These are phyloP conservation scores for Malus hybrid DNA, from an alignment of 331 rosid genomes.

Conservation along the genomic window DNA sequence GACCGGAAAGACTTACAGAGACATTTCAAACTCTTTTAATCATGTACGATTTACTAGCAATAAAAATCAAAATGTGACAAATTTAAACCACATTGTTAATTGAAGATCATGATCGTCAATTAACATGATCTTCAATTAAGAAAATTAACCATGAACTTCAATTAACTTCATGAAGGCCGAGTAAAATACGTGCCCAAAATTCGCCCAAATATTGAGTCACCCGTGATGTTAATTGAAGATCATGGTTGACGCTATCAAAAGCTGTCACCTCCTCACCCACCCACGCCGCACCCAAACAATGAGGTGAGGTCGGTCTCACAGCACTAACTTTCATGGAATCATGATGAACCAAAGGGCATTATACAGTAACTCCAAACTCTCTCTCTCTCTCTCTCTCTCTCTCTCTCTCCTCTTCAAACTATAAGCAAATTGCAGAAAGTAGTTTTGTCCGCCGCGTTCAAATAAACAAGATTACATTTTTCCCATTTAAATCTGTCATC, in stretches of 20 bases:
- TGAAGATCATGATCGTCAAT: no score
- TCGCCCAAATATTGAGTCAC: fast-evolving
- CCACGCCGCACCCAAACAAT: neutral
- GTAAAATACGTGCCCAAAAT: no score
- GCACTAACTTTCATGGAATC: neutral
- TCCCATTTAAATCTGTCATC: neutral
- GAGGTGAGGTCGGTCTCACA: neutral
- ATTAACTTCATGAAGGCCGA: no score
- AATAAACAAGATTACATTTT: neutral
- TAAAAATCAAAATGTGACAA: no score
- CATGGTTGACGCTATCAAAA: neutral
- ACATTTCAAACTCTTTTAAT: no score
- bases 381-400: neutral
- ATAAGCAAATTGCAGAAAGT: neutral
- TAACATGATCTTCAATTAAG: no score
- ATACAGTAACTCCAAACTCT: neutral
- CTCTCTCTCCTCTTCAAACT: neutral
- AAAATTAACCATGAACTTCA: no score
- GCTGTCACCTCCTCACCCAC: neutral
- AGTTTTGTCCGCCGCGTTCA: slow-evolving; percentile 1
- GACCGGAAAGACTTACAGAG: fast-evolving
- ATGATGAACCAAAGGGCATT: neutral
- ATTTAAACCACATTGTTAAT: no score
- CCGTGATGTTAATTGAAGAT: neutral
- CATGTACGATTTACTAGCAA: fast-evolving